Percentiles rank a stretch among this genome's conserved stretches.
phyloP scores from a whole-genome alignment of 257 asterid species.

The Solanum medicagineum region DNA sequence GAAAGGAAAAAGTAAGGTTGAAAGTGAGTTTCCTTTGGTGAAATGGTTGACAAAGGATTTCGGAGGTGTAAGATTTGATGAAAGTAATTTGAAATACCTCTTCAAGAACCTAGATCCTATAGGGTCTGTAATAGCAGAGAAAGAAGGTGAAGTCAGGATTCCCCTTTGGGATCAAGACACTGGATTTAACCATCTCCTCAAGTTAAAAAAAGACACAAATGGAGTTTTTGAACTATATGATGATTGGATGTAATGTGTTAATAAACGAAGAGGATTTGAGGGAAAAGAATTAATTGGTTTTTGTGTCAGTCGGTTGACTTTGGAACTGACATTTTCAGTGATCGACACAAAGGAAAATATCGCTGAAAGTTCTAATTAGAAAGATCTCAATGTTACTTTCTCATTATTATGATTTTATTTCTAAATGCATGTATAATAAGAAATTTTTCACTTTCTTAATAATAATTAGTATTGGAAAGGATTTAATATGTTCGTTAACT shows the following conservation, averaged over 20 bases:
- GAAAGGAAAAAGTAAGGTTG: background rate
- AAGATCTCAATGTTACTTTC: background rate
- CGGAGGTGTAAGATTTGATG: background rate
- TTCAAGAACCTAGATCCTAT: background rate
- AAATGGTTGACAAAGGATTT: background rate
- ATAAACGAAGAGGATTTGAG: background rate
- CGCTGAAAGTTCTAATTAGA: background rate
- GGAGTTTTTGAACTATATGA: background rate
- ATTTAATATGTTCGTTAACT: background rate
- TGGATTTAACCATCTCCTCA: background rate
- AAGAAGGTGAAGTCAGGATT: background rate
- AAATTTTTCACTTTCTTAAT: background rate
- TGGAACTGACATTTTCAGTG: background rate
- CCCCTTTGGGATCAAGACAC: background rate
- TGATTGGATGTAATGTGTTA: background rate
- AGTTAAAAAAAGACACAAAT: background rate
- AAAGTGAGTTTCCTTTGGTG: background rate
- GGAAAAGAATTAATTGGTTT: background rate
- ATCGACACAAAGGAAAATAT: background rate
- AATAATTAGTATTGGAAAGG: background rate
- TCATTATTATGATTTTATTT: background rate
- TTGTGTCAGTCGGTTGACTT: background rate
- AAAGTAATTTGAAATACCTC: background rate
- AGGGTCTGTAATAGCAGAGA: background rate
- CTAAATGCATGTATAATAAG: background rate